Evolutionary conservation across 352 stramenopile genomes (phyloP).

Genomic region (Globisporangium acanthophoron): DNA sequence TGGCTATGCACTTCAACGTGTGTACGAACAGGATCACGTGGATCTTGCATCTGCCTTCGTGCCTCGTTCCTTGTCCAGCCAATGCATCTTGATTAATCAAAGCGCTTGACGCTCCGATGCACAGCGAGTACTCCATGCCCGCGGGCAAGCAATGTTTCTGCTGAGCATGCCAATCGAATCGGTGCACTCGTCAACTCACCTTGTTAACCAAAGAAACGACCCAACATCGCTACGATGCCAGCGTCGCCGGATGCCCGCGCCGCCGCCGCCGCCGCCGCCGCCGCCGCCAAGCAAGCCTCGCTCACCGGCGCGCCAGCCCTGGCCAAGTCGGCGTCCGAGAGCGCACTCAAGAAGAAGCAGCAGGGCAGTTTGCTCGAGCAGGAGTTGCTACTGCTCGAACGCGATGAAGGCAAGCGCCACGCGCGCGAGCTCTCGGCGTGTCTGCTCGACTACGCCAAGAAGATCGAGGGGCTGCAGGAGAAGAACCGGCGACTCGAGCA

Average conservation of each 20-base stretch:
- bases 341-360: conserved; percentile 26
- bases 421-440: conserved; percentile 54
- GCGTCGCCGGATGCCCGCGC: background rate
- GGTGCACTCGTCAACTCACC: too few relatives aligned
- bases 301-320: conserved; percentile 1
- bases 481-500: conserved; percentile 76
- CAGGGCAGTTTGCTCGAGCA: conserved; percentile 58
- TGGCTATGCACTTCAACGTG: too few relatives aligned
- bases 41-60: too few relatives aligned
- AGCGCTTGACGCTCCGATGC: too few relatives aligned
- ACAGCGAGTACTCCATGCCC: too few relatives aligned
- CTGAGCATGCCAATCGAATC: too few relatives aligned
- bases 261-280: background rate
- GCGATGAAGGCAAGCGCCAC: conserved; percentile 72
- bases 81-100: too few relatives aligned
- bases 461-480: conserved; percentile 68
- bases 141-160: too few relatives aligned
- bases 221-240: background rate
- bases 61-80: too few relatives aligned
- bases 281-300: background rate
- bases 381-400: conserved; percentile 59
- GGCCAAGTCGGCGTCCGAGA: conserved; percentile 18
- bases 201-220: too few relatives aligned
- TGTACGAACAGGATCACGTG: too few relatives aligned
- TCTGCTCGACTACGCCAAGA: conserved; percentile 67